Base-by-base conservation (phyloP, 2,329 filamentous ascomycete genomes). In the Fusarium sororula region DNA sequence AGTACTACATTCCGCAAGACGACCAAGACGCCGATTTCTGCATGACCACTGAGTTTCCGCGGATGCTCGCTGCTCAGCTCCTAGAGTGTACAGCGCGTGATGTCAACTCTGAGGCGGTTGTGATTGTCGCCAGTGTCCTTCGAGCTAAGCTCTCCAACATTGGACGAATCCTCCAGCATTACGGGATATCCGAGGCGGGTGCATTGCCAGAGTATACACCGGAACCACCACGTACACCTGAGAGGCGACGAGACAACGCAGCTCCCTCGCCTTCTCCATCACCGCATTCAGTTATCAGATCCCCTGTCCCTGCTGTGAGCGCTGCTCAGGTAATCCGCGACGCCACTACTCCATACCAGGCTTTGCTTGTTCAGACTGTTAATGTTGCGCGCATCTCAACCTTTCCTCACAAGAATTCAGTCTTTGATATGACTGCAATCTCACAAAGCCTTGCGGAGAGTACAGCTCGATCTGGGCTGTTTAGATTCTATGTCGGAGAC, bases 181-280 rank as follows among this genome's bases (percentile, higher is more conserved):
- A 50, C 24, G 56, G 32, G 1, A 50, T 59, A 50, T 38, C 14
- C 0, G n/a, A 38, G 4, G 22, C 37, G 2, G 2, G 5, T 11
- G 5, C 0, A 2, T 24, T 50, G 8, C 2, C 5, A 8, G 8
- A 7, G 3, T 9, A 20, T 24, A 11, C 3, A 3, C 24, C 18
- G 5, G 42, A 37, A 3, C 56, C 56, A 9, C 56, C 56, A 3
- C 20, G 22, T 5, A 59, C 56, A 18, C 42, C 56, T 1, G 41
- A 37, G 20, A 59, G 41, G 2, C 56, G 17, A 50, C 9, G 56
- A n/a, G 30, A 59, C 13, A 50, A 59, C 5, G 42, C 15, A 8
- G 41, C 42, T 7, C 56, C 56, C 0, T 50, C 42, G 0, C 41
- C 56, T 0, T 59, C 41, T 13, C 18, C 41, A 6, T 37, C 56